A percentile compares a stretch with the other conserved stretches of the same genome.
phyloP scores from a whole-genome alignment of 2,329 filamentous ascomycete species.

The Fusarium subglutinans region DNA sequence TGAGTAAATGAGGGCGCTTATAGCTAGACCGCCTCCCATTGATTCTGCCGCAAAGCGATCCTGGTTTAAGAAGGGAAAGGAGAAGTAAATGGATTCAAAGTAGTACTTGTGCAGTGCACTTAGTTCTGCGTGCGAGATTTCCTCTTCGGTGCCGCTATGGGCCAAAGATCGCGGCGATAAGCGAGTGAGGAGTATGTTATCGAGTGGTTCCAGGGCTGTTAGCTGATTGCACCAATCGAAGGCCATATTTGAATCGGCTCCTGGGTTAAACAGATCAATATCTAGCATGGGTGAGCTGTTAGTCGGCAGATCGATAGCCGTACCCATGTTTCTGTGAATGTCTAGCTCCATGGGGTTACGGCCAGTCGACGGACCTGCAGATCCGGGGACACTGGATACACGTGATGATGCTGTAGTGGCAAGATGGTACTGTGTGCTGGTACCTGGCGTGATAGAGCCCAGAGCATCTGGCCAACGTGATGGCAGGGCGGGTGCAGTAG shows the following conservation, averaged over 20 bases:
- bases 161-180: neutral
- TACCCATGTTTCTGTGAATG: neutral
- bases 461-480: neutral
- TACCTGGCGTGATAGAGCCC: neutral
- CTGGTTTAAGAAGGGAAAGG: neutral
- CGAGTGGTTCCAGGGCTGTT: neutral
- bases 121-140: neutral
- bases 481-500: neutral
- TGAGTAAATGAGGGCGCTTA: neutral
- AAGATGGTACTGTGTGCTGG: neutral
- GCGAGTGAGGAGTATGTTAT: neutral
- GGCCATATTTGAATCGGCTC: neutral
- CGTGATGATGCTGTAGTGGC: neutral
- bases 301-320: neutral
- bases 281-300: neutral
- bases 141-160: neutral
- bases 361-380: neutral
- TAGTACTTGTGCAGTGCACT: neutral
- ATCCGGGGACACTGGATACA: neutral
- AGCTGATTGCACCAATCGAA: neutral
- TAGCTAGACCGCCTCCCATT: neutral
- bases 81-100: neutral
- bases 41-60: neutral
- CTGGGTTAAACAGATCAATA: neutral
- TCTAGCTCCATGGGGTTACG: neutral